Base-by-base conservation (phyloP, 345 rosid species). In the Boechera retrofracta region DNA sequence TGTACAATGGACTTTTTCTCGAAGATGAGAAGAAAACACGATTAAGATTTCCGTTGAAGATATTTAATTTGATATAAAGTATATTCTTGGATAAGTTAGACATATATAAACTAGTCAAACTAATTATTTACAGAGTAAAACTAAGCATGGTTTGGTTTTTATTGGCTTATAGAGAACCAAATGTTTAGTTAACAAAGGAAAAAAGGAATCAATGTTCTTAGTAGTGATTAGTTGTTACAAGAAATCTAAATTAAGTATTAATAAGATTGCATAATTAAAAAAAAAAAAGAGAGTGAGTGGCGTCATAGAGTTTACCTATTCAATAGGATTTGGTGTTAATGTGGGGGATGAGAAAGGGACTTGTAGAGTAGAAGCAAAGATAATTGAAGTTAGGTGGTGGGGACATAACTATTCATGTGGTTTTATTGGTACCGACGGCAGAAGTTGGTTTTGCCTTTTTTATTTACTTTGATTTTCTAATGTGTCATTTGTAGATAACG, bases 401-500 rank as follows among this genome's bases (percentile, higher is more conserved):
- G 33, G 60, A 55, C 77, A 8, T 65, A 10, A 44, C 28, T 36
- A 54, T 47, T 77, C 75, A 64, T 69, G 71, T 63, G 65, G 44
- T 54, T 77, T 71, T 63, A 77, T 77, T 70, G 76, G 65, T 54
- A 77, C 76, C 71, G 76, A 77, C 76, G 65, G 65, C 15, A 54
- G 31, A 61, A 68, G 71, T 54, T 69, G 58, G 33, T 61, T 69
- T 56, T 61, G 33, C 2, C 29, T 61, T 69, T 41, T 57, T n/a
- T 64, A 8, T 74, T n/a, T 73, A 10, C 7, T 12, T 13, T 3
- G 16, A 9, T 16, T 71, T 59, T 59, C 54, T 5, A 15, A n/a
- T 65, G 29, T 66, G 41, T 28, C 15, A 58, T 9, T 66, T 11
- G 64, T 11, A 52, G 69, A 53, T 31, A 41, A 66, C 59, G 66